Evolutionary conservation across 768 basidiomycete genomes (phyloP).

Genomic region (Naganishia friedmannii): DNA sequence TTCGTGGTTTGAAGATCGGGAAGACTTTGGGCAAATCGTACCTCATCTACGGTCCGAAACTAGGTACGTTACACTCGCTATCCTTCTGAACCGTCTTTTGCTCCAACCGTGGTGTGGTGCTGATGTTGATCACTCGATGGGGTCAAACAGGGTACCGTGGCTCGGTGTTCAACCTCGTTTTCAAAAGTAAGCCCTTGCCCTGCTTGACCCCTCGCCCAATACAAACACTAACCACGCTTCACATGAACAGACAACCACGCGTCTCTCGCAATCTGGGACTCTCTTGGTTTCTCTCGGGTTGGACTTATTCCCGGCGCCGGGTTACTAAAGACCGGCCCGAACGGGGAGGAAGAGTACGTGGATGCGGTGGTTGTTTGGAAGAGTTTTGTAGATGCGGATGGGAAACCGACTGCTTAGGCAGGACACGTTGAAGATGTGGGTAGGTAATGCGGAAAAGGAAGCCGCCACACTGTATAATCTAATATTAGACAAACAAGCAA

Average conservation of each 20-base stretch:
- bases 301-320: conserved; percentile 65
- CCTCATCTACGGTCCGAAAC: conserved; percentile 71
- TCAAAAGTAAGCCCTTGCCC: conserved; percentile 57
- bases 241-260: conserved; percentile 62
- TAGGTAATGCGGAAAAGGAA: neutral
- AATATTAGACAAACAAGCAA: neutral
- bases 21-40: conserved; percentile 70
- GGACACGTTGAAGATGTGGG: neutral
- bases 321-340: conserved; percentile 61
- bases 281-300: conserved; percentile 71
- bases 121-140: neutral
- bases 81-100: neutral
- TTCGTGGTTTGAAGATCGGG: conserved; percentile 69
- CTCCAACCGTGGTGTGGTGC: neutral
- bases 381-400: conserved; percentile 58
- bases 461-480: neutral
- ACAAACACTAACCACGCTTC: conserved; percentile 61
- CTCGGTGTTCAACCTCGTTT: conserved; percentile 82
- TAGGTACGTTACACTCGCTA: conserved; percentile 60
- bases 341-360: conserved; percentile 79
- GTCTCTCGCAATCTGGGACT: conserved; percentile 68
- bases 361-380: conserved; percentile 85
- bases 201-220: neutral
- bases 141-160: conserved; percentile 49
- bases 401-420: conserved; percentile 3